phyloP scores from a whole-genome alignment of 1,284 basidiomycete genomes.

The Apiotrichum montevideense region DNA sequence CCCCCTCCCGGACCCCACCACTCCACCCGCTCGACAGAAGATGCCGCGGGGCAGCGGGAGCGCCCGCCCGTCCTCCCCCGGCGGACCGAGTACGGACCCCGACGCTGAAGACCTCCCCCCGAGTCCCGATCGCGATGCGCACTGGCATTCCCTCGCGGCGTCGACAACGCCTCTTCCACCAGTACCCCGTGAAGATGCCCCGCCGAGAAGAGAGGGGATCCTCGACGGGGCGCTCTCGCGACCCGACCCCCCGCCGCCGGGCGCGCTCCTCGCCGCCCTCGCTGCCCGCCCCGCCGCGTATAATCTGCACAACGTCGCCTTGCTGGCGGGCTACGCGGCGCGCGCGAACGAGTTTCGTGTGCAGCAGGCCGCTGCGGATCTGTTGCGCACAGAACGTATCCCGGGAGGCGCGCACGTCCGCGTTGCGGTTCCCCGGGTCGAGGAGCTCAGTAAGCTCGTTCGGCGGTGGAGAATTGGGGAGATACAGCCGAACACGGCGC shows the following conservation, averaged over 20 bases:
- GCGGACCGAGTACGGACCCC: too few species aligned
- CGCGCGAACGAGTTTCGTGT: background rate
- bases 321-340: conserved; percentile 2
- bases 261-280: background rate
- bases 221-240: conserved; percentile 3
- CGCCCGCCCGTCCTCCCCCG: too few species aligned
- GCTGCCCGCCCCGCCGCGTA: background rate
- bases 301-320: background rate
- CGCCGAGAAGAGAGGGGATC: conserved; percentile 4
- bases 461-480: background rate
- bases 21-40: background rate
- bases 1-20: background rate
- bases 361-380: background rate
- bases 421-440: background rate
- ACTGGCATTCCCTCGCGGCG: background rate
- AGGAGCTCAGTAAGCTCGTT: background rate
- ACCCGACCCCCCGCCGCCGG: background rate
- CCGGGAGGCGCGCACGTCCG: background rate
- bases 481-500: background rate
- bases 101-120: too few species aligned
- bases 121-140: too few species aligned
- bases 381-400: background rate
- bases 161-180: background rate
- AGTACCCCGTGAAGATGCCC: background rate
- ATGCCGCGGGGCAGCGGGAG: conserved; percentile 2